Evolutionary conservation across 768 basidiomycete species (phyloP).

Genomic region (Mycena pura): DNA sequence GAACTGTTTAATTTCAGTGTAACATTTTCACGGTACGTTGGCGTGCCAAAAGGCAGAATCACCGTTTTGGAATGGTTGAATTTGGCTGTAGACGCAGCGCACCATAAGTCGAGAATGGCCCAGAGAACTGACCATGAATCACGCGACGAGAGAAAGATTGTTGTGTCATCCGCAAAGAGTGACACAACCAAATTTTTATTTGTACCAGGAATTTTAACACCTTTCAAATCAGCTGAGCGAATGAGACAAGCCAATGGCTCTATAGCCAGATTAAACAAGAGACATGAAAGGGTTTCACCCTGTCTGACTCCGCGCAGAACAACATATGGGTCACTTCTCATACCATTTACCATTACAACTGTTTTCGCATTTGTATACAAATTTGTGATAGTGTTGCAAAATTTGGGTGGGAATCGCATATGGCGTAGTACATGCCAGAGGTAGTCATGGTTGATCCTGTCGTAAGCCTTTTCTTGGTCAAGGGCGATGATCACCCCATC

Average conservation of each 20-base stretch:
- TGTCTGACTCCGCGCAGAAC: slow-evolving; percentile 32
- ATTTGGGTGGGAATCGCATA: slow-evolving; percentile 12
- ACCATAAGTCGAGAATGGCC: slow-evolving; percentile 45
- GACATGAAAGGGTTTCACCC: slow-evolving; percentile 47
- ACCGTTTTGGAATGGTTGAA: slow-evolving; percentile 51
- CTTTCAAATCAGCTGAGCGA: slow-evolving; percentile 34
- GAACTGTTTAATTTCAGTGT: background rate
- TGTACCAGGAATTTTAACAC: slow-evolving; percentile 29
- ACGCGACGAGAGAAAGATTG: slow-evolving; percentile 37
- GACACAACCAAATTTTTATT: slow-evolving; percentile 34
- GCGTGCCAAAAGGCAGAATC: slow-evolving; percentile 41
- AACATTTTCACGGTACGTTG: slow-evolving; percentile 22
- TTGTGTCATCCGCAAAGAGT: slow-evolving; percentile 52
- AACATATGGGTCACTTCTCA: slow-evolving; percentile 18
- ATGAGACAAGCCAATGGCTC: slow-evolving; percentile 44
- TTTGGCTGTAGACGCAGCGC: slow-evolving; percentile 43
- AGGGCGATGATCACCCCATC: no score
- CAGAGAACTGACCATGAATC: slow-evolving; percentile 37
- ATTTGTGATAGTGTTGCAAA: slow-evolving; percentile 21
- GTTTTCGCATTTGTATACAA: slow-evolving; percentile 25
- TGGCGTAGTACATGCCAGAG: background rate
- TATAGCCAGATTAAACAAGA: slow-evolving; percentile 48
- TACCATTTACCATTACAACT: slow-evolving; percentile 20
- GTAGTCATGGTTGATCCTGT: slow-evolving; percentile 30
- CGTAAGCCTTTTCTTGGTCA: no score